Conservation (phyloP, 192 early-diverging fungal species). For the Podila epigama region DNA sequence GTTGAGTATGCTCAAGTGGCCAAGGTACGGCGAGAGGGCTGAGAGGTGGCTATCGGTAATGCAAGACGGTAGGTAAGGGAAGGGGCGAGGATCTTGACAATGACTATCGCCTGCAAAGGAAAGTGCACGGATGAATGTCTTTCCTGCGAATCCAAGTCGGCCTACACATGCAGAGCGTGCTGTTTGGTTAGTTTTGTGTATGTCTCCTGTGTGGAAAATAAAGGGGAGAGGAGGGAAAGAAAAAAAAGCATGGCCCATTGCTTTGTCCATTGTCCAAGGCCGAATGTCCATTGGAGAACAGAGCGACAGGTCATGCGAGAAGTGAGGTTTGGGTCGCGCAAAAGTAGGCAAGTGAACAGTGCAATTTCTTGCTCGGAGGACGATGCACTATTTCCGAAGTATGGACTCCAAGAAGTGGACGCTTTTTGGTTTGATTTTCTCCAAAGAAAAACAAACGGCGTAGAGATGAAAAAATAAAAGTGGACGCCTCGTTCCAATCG, state of each 20-base stretch:
- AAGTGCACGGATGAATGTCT: conserved; percentile 24
- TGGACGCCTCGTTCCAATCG: too few species aligned
- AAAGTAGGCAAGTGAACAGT: too few species aligned
- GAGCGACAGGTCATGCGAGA: too few species aligned
- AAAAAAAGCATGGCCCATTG: not conserved
- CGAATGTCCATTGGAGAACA: too few species aligned
- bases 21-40: conserved; percentile 9
- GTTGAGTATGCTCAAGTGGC: conserved; percentile 24
- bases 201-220: not conserved
- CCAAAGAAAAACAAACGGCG: too few species aligned
- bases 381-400: too few species aligned
- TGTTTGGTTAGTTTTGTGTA: not conserved
- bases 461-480: too few species aligned
- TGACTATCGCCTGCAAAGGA: conserved; percentile 26
- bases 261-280: too few species aligned
- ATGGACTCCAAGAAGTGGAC: too few species aligned
- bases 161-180: not conserved
- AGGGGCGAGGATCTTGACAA: conserved; percentile 33
- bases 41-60: conserved; percentile 24
- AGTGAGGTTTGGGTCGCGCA: too few species aligned
- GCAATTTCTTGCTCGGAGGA: too few species aligned
- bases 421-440: too few species aligned
- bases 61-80: conserved; percentile 37
- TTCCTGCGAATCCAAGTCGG: conserved; percentile 28
- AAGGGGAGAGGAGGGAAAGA: not conserved